These are phyloP conservation scores for Sporobolomyces roseus DNA, from an alignment of 768 basidiomycete genomes.

Conservation along the genomic window DNA sequence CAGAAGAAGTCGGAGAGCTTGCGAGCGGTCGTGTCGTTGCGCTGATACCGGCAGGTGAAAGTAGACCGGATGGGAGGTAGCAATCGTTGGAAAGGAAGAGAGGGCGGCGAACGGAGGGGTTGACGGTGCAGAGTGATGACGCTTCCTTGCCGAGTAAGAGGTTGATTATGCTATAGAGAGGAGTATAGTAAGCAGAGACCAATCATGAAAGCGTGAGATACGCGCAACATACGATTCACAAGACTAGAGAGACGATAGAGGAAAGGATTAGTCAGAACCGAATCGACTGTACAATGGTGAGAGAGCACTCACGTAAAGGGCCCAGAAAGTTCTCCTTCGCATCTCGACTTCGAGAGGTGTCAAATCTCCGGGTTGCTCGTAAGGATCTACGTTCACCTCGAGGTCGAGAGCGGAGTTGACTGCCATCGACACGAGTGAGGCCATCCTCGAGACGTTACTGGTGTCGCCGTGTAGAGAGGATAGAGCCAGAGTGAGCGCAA, in stretches of 20 bases:
- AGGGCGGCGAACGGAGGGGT: constrained; percentile 19
- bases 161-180: no score
- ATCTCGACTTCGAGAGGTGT: constrained; percentile 17
- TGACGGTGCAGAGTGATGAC: not conserved
- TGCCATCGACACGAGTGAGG: not conserved
- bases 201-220: no score
- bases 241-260: not conserved
- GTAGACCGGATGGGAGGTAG: constrained; percentile 4
- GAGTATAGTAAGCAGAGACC: not conserved
- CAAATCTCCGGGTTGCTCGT: not conserved
- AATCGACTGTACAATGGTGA: no score
- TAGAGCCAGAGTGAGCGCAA: constrained; percentile 19
- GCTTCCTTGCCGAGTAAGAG: no score
- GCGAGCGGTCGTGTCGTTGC: not conserved
- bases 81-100: constrained; percentile 10
- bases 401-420: constrained; percentile 5
- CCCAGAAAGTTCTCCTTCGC: constrained; percentile 29
- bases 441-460: constrained; percentile 3
- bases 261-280: not conserved
- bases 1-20: not conserved
- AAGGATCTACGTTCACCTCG: constrained; percentile 29
- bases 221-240: not conserved
- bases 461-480: constrained; percentile 14
- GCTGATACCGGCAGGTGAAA: not conserved
- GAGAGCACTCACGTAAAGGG: constrained; percentile 30